These are phyloP conservation scores for Diaporthe humulicola DNA, from an alignment of 2,329 filamentous ascomycete genomes.

Conservation along the genomic window DNA sequence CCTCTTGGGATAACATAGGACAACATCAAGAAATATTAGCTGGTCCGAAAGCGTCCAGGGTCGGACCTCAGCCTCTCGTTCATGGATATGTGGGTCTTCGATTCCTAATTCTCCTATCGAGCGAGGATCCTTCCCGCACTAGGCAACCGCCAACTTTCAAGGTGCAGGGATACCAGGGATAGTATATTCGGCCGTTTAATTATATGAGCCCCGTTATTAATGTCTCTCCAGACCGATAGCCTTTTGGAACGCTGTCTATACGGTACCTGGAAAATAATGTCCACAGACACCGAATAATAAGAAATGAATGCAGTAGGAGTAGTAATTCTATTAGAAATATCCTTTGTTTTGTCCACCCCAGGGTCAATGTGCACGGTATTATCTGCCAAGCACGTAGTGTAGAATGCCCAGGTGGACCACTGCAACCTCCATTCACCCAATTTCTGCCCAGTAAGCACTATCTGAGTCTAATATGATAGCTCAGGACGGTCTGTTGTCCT, in stretches of 20 bases:
- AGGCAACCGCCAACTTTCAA: slow-evolving; percentile 17
- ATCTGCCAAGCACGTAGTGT: background rate
- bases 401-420: too few relatives aligned
- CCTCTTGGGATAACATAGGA: background rate
- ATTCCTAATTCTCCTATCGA: slow-evolving; percentile 18
- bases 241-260: too few relatives aligned
- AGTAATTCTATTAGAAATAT: background rate
- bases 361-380: accelerated
- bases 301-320: too few relatives aligned
- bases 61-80: background rate
- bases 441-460: background rate
- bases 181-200: too few relatives aligned
- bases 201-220: background rate
- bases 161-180: background rate
- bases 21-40: background rate
- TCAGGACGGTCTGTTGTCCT: background rate
- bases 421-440: too few relatives aligned
- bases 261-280: background rate
- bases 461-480: background rate
- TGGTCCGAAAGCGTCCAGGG: background rate
- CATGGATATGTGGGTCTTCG: background rate
- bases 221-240: background rate
- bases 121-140: slow-evolving; percentile 15
- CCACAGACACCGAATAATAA: background rate
- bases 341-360: too few relatives aligned